Conservation (phyloP, 805 yeast genomes). For the Candida khao-thaluensis region DNA sequence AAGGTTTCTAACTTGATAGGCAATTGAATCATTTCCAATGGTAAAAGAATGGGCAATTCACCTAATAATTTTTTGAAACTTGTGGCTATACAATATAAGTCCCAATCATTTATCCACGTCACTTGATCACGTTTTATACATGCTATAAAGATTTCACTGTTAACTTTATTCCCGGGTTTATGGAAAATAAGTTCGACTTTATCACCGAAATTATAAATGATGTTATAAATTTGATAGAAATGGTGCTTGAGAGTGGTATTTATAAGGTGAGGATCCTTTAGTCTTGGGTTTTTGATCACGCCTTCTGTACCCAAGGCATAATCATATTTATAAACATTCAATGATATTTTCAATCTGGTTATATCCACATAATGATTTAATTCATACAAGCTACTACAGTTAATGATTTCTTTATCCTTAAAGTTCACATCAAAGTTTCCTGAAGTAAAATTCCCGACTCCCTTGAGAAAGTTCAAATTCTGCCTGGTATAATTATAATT, state of each 20-base stretch:
- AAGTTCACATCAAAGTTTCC: neutral
- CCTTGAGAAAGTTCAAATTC: conserved; percentile 19
- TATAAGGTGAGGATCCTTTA: conserved; percentile 1
- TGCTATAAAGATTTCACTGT: conserved; percentile 45
- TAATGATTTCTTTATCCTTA: conserved; percentile 26
- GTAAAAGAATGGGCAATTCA: conserved; percentile 57
- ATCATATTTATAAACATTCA: conserved; percentile 72
- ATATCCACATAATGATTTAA: conserved; percentile 67
- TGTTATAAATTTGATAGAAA: conserved; percentile 52
- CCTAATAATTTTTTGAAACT: conserved; percentile 47
- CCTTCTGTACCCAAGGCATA: conserved; percentile 36
- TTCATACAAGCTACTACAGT: conserved; percentile 50
- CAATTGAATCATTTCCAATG: conserved; percentile 45
- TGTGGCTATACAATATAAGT: conserved; percentile 51
- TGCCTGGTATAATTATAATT: conserved; percentile 49
- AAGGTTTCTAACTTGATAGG: conserved; percentile 55
- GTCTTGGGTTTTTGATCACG: conserved; percentile 1
- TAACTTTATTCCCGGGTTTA: conserved; percentile 53
- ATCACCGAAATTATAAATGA: conserved; percentile 43
- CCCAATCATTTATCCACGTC: conserved; percentile 56
- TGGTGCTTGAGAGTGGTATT: conserved; percentile 21
- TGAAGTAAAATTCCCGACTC: neutral
- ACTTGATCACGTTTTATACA: conserved; percentile 55
- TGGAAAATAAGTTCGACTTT: conserved; percentile 50
- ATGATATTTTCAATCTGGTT: conserved; percentile 70